Evolutionary conservation across 352 stramenopile genomes (phyloP), one percentile per base, ranked within the genome.

Genomic region (Globisporangium abappressorium): DNA sequence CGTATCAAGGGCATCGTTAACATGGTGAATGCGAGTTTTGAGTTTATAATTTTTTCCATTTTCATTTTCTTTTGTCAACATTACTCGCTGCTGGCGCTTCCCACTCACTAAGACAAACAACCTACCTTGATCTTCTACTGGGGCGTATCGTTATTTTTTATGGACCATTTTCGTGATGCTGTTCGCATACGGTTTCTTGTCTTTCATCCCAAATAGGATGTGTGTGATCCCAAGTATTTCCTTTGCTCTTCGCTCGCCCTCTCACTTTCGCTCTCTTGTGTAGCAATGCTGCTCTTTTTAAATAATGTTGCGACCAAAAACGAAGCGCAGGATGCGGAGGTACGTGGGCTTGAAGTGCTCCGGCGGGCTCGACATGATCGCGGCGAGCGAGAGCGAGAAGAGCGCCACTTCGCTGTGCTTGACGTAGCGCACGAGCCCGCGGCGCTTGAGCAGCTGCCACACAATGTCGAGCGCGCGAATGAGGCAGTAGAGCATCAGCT

Each of bases 301-400:
- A 79, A 92, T 85, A 76, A 87, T 87, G 64, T 87, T 75, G 59
- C 74, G 75, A 43, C 88, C 88, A 74, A 96, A 96, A 72, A 94
- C 74, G 65, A 96, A 96, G 38, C 84, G 82, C 63, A 94, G 58
- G 65, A 94, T 91, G 58, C 78, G 72, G 22, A 93, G 75, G 67
- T 96, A 94, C 46, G 88, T 94, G 28, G 86, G 84, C 69, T 96
- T 96, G 72, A 96, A 92, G 72, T 93, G 82, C 65, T 82, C 69
- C 2, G 86, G 70, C n/a, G 86, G 85, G 26, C 76, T 86, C 49
- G 86, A 93, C 85, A 94, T 92, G 73, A 94, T 94, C 43, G 86
- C 70, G 15, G 86, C 83, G 75, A 96, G 91, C 36, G 88, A 94
- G 36, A 96, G 59, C 61, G 84, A 94, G 68, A 96, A 96, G 33